Evolutionary conservation across 805 yeast genomes (phyloP).

Genomic region (Hanseniaspora valbyensis): DNA sequence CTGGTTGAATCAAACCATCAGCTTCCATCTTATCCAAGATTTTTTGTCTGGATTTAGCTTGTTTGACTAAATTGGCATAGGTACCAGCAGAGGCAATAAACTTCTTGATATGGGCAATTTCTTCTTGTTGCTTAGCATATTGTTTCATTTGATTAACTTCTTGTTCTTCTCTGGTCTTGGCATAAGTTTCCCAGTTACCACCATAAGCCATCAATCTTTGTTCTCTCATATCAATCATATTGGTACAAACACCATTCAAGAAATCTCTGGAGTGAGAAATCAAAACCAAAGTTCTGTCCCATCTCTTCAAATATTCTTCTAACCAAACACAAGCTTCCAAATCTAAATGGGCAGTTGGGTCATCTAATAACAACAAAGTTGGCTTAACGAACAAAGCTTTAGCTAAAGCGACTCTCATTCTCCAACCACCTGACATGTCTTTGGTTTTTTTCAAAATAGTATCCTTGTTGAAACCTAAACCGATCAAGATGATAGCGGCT

Average conservation of each 20-base stretch:
- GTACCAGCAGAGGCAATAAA: conserved; percentile 99
- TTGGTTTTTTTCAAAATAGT: conserved; percentile 90
- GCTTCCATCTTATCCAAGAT: conserved; percentile 99
- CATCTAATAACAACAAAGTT: conserved; percentile 84
- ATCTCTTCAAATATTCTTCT: conserved; percentile 92
- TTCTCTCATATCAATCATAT: conserved; percentile 95
- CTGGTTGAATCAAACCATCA: conserved; percentile 90
- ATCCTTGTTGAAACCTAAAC: conserved; percentile 85
- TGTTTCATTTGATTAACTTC: conserved; percentile 98
- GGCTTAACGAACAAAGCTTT: conserved; percentile 98
- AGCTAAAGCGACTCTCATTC: conserved; percentile 97
- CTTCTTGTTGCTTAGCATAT: conserved; percentile 95
- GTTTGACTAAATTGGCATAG: conserved; percentile 94
- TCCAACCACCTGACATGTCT: conserved; percentile 99
- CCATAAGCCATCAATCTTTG: conserved; percentile 68
- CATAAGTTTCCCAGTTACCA: conserved; percentile 97
- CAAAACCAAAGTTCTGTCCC: conserved; percentile 83
- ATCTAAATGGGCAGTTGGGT: conserved; percentile 99
- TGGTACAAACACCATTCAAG: conserved; percentile 96
- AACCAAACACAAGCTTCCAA: conserved; percentile 99
- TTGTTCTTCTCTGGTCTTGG: conserved; percentile 84
- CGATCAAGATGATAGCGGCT: conserved; percentile 89
- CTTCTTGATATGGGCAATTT: conserved; percentile 94
- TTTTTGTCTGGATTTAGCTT: conserved; percentile 98
- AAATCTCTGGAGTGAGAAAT: conserved; percentile 99